Base-by-base conservation (phyloP, 2,329 filamentous ascomycete species). In the Stachybotrys chlorohalonatus region DNA sequence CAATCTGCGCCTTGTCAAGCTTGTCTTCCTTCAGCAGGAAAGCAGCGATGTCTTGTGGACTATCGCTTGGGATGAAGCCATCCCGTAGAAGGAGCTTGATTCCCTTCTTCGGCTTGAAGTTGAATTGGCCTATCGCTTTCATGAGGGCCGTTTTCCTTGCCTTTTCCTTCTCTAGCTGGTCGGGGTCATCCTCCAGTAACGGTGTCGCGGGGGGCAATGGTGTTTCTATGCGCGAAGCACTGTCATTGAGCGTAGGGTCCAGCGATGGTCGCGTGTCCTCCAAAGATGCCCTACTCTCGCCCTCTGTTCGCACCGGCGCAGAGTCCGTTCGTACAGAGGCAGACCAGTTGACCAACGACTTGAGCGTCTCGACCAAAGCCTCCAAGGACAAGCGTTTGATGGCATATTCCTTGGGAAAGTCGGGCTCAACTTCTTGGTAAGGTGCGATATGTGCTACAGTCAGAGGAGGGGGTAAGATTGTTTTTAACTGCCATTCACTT, bases 31-130 rank as follows among this genome's bases (percentile, higher is more conserved):
- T 81, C 8, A 93, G 68, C 17, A 99, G 74, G 67, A 99, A 99
- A 16, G 72, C 78, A 15, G 92, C 94, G 64, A 99, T 90, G 60
- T 96, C 90, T 55, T 86, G 77, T 0, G 94, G 87, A 7, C 78
- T 81, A 53, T 92, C 83, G 54, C 87, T 93, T 1, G 81, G 73
- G 56, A 99, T 96, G 68, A 99, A 96, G 0, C 90, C 90, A 59
- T 95, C 89, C 31, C 88, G 81, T 11, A 97, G 67, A 16, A 99
- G 73, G 15, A 87, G 73, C 67, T 96, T 96, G 66, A 99, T 83
- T 6, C 94, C 95, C 56, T 88, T 84, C 71, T 99, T 99, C 0
- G 95, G 91, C 69, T 99, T 99, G 77, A 93, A 96, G 69, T 99
- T 99, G 79, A 99, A 99, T 58, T 90, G 87, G 52, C 86, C 84